These are phyloP conservation scores for Wallacemonas sp. DNA, from an alignment of 208 protist genomes.

Conservation along the genomic window DNA sequence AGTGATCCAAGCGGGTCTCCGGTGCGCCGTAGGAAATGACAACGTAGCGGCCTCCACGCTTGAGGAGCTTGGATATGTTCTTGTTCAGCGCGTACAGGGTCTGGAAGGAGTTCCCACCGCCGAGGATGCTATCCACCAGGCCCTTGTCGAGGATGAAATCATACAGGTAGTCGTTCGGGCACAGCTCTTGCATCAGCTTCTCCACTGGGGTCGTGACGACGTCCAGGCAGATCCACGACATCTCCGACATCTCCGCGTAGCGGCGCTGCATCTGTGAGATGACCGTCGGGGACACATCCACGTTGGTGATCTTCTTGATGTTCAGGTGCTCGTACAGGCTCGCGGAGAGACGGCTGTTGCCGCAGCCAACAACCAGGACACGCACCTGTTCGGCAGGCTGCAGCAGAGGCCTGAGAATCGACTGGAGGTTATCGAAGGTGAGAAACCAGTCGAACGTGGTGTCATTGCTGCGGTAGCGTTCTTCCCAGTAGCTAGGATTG, in stretches of 20 bases:
- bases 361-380: slow-evolving; percentile 87
- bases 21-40: slow-evolving; percentile 89
- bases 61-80: slow-evolving; percentile 85
- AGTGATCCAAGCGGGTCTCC: slow-evolving; percentile 91
- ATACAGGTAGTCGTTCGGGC: slow-evolving; percentile 80
- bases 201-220: slow-evolving; percentile 74
- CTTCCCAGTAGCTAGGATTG: slow-evolving; percentile 91
- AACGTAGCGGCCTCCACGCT: slow-evolving; percentile 86
- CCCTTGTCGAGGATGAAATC: slow-evolving; percentile 93
- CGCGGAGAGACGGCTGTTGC: slow-evolving; percentile 85
- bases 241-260: slow-evolving; percentile 84
- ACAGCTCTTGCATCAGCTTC: slow-evolving; percentile 76
- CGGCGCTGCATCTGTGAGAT: slow-evolving; percentile 88
- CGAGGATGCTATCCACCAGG: slow-evolving; percentile 83
- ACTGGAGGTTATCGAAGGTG: slow-evolving; percentile 86
- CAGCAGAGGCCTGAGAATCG: slow-evolving; percentile 67
- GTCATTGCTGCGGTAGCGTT: slow-evolving; percentile 91
- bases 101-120: slow-evolving; percentile 89
- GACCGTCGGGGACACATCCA: slow-evolving; percentile 88
- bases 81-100: slow-evolving; percentile 88
- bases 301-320: slow-evolving; percentile 88
- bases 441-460: slow-evolving; percentile 94
- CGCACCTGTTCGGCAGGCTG: slow-evolving; percentile 81
- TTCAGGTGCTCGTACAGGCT: slow-evolving; percentile 85
- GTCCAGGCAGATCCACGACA: slow-evolving; percentile 88